These are phyloP conservation scores for Trichoderma sp. DNA, from an alignment of 2,329 filamentous ascomycete genomes.

Conservation along the genomic window DNA sequence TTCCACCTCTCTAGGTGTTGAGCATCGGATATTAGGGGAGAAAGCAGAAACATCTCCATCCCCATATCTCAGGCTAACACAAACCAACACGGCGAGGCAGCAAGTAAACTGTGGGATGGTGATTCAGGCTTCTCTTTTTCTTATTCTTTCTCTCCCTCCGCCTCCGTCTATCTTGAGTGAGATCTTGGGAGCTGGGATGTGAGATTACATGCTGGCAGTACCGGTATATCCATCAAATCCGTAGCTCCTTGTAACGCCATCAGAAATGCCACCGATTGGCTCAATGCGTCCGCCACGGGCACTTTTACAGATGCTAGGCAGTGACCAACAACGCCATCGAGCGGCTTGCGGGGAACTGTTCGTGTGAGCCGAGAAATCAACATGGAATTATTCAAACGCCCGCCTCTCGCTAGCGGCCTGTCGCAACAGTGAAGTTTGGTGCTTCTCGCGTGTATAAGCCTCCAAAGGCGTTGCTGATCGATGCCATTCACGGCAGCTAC, in stretches of 20 bases:
- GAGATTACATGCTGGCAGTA: background rate
- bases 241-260: slow-evolving; percentile 6
- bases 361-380: background rate
- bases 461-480: background rate
- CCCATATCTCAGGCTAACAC: background rate
- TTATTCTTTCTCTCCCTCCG: background rate
- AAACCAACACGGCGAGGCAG: background rate
- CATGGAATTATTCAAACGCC: background rate
- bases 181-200: background rate
- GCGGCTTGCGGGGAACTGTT: slow-evolving; percentile 2
- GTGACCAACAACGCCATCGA: background rate
- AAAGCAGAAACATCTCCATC: background rate
- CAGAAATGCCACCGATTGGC: background rate
- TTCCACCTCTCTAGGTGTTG: background rate
- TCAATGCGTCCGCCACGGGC: background rate
- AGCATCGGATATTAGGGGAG: background rate
- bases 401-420: background rate
- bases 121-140: background rate
- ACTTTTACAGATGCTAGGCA: background rate
- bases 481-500: background rate
- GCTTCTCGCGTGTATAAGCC: background rate
- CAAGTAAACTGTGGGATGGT: background rate
- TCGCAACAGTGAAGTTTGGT: background rate
- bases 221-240: background rate
- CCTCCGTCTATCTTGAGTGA: background rate